Percentiles rank a stretch among this genome's conserved stretches.
These are phyloP conservation scores for Solanum pimpinellifolium DNA, from an alignment of 257 asterid genomes.

Conservation along the genomic window DNA sequence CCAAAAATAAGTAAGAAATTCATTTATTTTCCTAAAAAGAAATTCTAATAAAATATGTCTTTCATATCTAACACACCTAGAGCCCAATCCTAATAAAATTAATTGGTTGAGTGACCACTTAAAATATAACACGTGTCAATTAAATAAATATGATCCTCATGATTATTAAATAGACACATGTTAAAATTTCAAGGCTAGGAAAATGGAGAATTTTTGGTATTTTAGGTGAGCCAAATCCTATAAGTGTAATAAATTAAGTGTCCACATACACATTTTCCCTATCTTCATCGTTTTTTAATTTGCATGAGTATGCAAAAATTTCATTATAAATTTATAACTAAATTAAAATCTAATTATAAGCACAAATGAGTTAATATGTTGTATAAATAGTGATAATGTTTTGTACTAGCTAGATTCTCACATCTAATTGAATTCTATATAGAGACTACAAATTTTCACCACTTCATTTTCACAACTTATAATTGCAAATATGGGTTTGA, in stretches of 20 bases:
- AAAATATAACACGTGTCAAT: too few species aligned
- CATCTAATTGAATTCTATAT: neutral
- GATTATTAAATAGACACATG: neutral
- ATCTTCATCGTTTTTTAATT: neutral
- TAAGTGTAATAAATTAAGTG: neutral
- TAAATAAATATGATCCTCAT: neutral
- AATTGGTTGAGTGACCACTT: too few species aligned
- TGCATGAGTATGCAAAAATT: neutral
- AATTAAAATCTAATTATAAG: too few species aligned
- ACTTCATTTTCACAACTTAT: neutral
- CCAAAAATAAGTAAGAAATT: too few species aligned
- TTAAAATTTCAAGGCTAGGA: neutral
- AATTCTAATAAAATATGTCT: too few species aligned
- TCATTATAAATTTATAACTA: too few species aligned
- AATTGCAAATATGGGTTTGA: neutral
- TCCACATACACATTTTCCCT: neutral
- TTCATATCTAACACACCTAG: too few species aligned
- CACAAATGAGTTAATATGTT: neutral
- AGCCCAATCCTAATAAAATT: too few species aligned
- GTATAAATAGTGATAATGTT: neutral
- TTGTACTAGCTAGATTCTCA: neutral
- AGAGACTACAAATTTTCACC: neutral
- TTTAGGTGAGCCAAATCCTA: neutral
- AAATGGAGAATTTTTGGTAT: neutral
- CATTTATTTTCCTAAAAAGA: too few species aligned